These are phyloP conservation scores for Rutstroemia sp. DNA, from an alignment of 2,329 filamentous ascomycete species.

Conservation along the genomic window DNA sequence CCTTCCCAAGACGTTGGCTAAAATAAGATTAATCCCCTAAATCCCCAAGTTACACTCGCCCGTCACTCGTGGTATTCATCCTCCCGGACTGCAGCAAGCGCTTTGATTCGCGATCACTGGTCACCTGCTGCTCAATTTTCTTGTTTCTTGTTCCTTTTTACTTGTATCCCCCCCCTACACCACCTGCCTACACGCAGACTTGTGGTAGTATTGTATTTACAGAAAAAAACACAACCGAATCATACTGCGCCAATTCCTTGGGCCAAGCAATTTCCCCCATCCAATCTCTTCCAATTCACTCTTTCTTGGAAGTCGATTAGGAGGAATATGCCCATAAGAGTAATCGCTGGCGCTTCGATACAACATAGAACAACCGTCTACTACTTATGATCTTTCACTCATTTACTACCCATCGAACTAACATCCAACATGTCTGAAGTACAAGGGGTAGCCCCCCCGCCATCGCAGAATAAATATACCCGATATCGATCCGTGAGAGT, in stretches of 20 bases:
- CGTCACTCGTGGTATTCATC: too few species aligned
- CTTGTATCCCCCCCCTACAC: too few species aligned
- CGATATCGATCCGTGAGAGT: slow-evolving; percentile 51
- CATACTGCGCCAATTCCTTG: background rate
- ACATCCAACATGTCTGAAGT: slow-evolving; percentile 17
- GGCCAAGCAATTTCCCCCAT: background rate
- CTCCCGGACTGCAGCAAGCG: too few species aligned
- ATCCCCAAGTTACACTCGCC: too few species aligned
- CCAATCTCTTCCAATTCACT: background rate
- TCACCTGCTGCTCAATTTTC: too few species aligned
- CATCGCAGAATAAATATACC: slow-evolving; percentile 39
- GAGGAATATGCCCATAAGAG: slow-evolving; percentile 4
- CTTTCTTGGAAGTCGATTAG: background rate
- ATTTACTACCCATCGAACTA: background rate
- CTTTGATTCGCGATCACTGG: too few species aligned
- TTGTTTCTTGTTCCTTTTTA: too few species aligned
- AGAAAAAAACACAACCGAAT: too few species aligned
- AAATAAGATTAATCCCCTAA: too few species aligned
- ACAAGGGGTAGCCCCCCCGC: slow-evolving; percentile 10
- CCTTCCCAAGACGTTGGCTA: too few species aligned
- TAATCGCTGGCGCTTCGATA: background rate
- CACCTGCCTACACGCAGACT: too few species aligned
- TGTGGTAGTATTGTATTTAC: too few species aligned
- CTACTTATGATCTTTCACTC: slow-evolving; percentile 2
- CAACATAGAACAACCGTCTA: slow-evolving; percentile 4